Percentiles rank a stretch among this genome's conserved stretches.
Evolutionary conservation across 306 rosid species (phyloP).

Genomic region (Malus sylvestris): DNA sequence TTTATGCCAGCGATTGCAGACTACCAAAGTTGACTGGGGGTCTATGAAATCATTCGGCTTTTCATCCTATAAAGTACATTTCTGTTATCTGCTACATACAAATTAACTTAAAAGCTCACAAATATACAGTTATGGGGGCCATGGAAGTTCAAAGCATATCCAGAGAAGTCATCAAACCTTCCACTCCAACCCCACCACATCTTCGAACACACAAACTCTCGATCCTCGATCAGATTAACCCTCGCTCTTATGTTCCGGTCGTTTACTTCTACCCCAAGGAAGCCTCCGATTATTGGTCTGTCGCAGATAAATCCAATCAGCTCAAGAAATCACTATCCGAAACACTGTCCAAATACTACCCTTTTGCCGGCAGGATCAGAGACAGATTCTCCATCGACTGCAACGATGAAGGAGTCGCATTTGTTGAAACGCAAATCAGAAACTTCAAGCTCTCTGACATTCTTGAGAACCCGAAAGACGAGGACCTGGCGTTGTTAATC

Average conservation of each 20-base stretch:
- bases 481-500: constrained; percentile 13
- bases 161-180: constrained; percentile 52
- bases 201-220: constrained; percentile 22
- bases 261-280: constrained; percentile 36
- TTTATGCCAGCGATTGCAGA: no score
- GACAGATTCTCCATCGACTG: constrained; percentile 33
- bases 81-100: background rate
- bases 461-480: constrained; percentile 18
- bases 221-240: constrained; percentile 24
- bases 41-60: no score
- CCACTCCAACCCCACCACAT: constrained; percentile 35
- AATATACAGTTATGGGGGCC: background rate
- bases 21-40: no score
- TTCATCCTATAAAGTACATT: background rate
- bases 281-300: background rate
- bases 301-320: background rate
- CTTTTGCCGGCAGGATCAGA: constrained; percentile 36
- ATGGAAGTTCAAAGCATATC: constrained; percentile 19
- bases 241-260: constrained; percentile 19
- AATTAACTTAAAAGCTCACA: background rate
- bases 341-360: constrained; percentile 41
- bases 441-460: constrained; percentile 12
- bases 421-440: constrained; percentile 19
- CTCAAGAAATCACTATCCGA: constrained; percentile 41
- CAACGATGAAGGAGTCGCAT: constrained; percentile 48